These are phyloP conservation scores for Leccinellum luteum DNA, from an alignment of 768 basidiomycete species.

Conservation along the genomic window DNA sequence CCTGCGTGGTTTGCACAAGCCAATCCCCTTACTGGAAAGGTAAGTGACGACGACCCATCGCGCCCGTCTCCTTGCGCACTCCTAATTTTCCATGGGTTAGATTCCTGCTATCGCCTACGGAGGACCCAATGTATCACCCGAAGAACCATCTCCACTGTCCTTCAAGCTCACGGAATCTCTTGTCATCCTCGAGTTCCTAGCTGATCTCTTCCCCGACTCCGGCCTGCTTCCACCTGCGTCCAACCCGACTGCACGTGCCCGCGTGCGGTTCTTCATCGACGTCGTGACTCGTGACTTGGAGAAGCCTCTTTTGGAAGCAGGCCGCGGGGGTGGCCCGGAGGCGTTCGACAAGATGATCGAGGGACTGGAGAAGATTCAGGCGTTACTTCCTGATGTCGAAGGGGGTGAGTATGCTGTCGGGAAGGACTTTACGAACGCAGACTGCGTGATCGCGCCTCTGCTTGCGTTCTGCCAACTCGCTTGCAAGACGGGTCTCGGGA, in stretches of 20 bases:
- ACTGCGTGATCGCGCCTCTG: conserved; percentile 56
- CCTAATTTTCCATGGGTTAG: background rate
- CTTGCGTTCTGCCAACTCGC: background rate
- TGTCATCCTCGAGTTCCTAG: background rate
- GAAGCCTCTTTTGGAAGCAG: background rate
- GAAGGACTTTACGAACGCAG: conserved; percentile 54
- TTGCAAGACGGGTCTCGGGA: too few relatives aligned
- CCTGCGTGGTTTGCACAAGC: conserved; percentile 65
- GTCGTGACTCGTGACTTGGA: background rate
- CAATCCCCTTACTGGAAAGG: conserved; percentile 60
- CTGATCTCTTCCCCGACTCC: background rate
- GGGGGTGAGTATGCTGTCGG: conserved; percentile 37
- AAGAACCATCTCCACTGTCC: background rate
- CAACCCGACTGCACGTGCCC: background rate
- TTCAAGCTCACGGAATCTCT: background rate
- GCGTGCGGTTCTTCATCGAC: background rate
- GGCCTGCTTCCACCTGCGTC: background rate
- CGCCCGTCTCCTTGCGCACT: too few relatives aligned
- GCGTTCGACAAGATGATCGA: background rate
- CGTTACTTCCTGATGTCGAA: conserved; percentile 33
- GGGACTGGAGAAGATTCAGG: conserved; percentile 7
- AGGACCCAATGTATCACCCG: background rate
- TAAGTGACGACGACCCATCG: conserved; percentile 18
- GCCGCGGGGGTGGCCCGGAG: background rate
- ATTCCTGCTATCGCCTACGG: background rate